These are phyloP conservation scores for Neonectria hederae DNA, from an alignment of 2,329 filamentous ascomycete genomes.

Conservation along the genomic window DNA sequence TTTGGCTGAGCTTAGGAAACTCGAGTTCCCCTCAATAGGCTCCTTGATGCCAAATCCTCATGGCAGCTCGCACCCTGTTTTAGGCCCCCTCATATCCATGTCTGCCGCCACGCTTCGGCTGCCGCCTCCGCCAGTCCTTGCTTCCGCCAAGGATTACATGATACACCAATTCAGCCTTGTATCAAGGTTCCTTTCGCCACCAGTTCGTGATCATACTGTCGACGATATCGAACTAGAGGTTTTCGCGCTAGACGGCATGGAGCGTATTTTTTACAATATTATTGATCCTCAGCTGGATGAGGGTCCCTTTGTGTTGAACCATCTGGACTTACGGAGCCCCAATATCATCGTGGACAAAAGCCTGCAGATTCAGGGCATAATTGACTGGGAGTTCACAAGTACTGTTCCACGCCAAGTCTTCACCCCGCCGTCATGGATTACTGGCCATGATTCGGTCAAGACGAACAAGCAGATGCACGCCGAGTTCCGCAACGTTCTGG, in stretches of 20 bases:
- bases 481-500: constrained; percentile 14
- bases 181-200: constrained; percentile 12
- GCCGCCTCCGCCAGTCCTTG: constrained; percentile 13
- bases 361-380: constrained; percentile 35
- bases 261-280: constrained; percentile 25
- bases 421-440: constrained; percentile 32
- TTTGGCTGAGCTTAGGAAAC: constrained; percentile 36
- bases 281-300: constrained; percentile 22
- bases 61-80: constrained; percentile 20
- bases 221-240: constrained; percentile 26
- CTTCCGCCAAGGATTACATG: constrained; percentile 25
- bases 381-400: constrained; percentile 41
- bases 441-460: constrained; percentile 15
- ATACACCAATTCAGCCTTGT: constrained; percentile 22
- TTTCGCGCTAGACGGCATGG: constrained; percentile 28
- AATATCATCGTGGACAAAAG: constrained; percentile 40
- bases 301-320: constrained; percentile 35
- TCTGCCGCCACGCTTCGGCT: constrained; percentile 21
- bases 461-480: background rate
- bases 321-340: constrained; percentile 28
- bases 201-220: constrained; percentile 18
- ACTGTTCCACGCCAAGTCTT: constrained; percentile 29
- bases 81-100: constrained; percentile 36
- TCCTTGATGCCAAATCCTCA: constrained; percentile 38
- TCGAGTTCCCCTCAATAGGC: constrained; percentile 36